phyloP scores from a whole-genome alignment of 1,139 yeast genomes.

The Saccharomyces hybrid region DNA sequence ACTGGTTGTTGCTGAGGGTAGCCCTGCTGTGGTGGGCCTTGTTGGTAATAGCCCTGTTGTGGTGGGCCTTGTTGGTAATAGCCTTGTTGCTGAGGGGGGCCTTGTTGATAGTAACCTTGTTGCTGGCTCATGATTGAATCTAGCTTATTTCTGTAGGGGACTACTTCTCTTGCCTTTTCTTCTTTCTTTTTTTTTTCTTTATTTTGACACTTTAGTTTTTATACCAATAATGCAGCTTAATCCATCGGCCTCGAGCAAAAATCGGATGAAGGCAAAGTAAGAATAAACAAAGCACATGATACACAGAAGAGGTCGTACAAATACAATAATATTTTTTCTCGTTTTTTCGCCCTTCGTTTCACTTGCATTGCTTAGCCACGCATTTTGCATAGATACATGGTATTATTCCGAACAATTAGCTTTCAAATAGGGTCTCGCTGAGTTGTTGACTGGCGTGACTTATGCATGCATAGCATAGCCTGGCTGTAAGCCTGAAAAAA shows the following conservation, averaged over 20 bases:
- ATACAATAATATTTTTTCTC: background rate
- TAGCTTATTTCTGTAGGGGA: too few relatives aligned
- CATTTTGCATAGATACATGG: background rate
- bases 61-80: slow-evolving; percentile 31
- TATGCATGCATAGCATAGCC: background rate
- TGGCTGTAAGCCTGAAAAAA: background rate
- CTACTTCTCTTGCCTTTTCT: slow-evolving; percentile 2
- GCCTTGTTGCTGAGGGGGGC: slow-evolving; percentile 27
- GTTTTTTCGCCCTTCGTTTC: background rate
- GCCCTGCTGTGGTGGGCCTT: slow-evolving; percentile 34
- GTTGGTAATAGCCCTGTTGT: slow-evolving; percentile 31
- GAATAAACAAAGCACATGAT: background rate
- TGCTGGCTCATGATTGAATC: slow-evolving; percentile 18
- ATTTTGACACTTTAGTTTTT: background rate
- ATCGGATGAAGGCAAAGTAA: background rate
- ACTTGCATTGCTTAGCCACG: background rate
- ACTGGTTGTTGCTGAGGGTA: slow-evolving; percentile 37
- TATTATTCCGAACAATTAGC: background rate
- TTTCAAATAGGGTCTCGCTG: background rate
- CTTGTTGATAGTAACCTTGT: slow-evolving; percentile 32
- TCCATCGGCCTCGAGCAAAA: background rate
- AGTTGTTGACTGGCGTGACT: background rate
- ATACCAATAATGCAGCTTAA: background rate
- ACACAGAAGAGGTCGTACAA: background rate
- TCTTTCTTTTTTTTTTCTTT: background rate